Evolutionary conservation across 306 rosid species (phyloP), one percentile per base, ranked within the genome.

Genomic region (Cicer cuneatum): DNA sequence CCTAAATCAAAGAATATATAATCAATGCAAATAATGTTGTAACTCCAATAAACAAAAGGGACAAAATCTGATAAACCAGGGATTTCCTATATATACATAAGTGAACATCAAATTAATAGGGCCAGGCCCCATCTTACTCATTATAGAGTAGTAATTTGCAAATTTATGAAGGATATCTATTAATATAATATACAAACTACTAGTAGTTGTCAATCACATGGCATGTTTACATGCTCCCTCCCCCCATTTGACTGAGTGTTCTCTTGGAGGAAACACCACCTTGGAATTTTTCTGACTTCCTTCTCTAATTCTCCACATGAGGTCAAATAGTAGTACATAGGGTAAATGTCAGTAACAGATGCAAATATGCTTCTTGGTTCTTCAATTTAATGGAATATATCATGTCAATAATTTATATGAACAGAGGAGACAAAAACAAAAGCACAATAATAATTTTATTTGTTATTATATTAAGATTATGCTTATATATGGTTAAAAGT

Each of bases 121-220:
- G 72, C 19, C 54, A 67, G 74, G 82, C 16, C 83, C 79, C 78
- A 79, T 83, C 69, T 56, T 35, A 66, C 37, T 72, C 81, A 67
- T 82, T 62, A 69, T 64, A 38, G 40, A 74, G 48, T 35, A 47
- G 66, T 71, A 73, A 68, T 74, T 29, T 75, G 81, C 52, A 75
- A 33, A 59, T 13, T 61, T 68, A 54, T 79, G 6, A 72, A 52
- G 65, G 29, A 77, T 58, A 78, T 60, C 48, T 78, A 53, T 66
- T 80, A 42, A 67, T 69, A 66, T 80, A 42, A 67, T 69, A 66
- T 74, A 42, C 60, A 82, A 81, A 74, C 46, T 18, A 69, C 15
- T 77, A 76, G 93, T 69, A 73, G 96, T 75, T 89, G 88, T 86
- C 94, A 83, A 11, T 85, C 96, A 92, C 98, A 89, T 92, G 96